Evolutionary conservation across 345 rosid species (phyloP).

Genomic region (Geranium brycei): DNA sequence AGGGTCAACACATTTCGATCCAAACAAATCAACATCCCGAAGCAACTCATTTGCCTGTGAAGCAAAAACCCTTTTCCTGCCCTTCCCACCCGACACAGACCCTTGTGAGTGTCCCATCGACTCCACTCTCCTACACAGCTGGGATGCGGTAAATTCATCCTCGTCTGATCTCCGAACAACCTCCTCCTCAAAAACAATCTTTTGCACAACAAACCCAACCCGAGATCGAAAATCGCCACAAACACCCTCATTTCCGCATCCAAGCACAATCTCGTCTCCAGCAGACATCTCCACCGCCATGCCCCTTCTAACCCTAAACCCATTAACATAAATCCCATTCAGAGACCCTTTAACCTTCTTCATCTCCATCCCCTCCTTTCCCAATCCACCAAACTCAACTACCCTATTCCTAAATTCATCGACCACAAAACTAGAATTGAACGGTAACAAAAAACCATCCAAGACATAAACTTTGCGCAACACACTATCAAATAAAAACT

Average conservation of each 20-base stretch:
- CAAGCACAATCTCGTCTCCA: conserved; percentile 71
- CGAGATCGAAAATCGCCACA: conserved; percentile 26
- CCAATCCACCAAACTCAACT: conserved; percentile 1
- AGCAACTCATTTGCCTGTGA: conserved; percentile 22
- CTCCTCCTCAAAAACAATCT: conserved; percentile 42
- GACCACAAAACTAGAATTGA: conserved; percentile 13
- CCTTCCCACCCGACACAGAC: conserved; percentile 32
- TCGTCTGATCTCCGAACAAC: conserved; percentile 12
- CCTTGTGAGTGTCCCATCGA: background rate
- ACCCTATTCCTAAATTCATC: conserved; percentile 28
- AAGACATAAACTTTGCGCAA: conserved; percentile 38
- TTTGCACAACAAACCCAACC: conserved; percentile 58
- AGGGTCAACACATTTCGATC: conserved; percentile 16
- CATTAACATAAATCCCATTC: conserved; percentile 65
- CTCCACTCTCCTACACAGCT: background rate
- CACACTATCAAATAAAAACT: conserved; percentile 43
- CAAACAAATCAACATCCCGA: conserved; percentile 8
- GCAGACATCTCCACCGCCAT: conserved; percentile 30
- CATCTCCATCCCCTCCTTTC: conserved; percentile 20
- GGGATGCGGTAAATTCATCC: background rate
- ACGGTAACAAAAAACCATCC: conserved; percentile 28
- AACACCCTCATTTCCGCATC: conserved; percentile 29
- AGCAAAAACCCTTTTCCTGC: conserved; percentile 71
- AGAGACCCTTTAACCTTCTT: conserved; percentile 20
- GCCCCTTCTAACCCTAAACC: conserved; percentile 30